phyloP scores from a whole-genome alignment of 2,329 filamentous ascomycete species.

The Talaromyces marneffei region DNA sequence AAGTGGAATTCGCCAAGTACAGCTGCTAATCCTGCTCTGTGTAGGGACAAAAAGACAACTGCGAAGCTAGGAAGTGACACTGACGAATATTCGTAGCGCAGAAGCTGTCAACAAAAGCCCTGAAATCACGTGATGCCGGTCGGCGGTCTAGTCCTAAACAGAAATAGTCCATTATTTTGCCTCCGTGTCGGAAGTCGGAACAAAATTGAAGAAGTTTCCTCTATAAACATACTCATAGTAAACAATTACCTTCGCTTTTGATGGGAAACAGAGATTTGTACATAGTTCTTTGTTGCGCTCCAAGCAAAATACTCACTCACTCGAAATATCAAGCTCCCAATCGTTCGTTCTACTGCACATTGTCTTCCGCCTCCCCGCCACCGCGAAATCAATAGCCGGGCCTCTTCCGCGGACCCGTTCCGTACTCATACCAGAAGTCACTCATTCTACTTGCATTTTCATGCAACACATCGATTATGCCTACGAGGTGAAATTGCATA shows the following conservation, averaged over 20 bases:
- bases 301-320: not conserved
- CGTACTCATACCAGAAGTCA: not conserved
- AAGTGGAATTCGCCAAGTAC: not conserved
- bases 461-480: not conserved
- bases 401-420: not conserved
- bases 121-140: not conserved
- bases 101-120: not conserved
- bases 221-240: not conserved
- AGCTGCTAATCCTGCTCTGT: not conserved
- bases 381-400: not conserved
- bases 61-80: not conserved
- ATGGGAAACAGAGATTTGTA: not conserved
- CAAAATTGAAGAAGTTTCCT: not conserved
- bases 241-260: not conserved
- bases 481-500: not conserved
- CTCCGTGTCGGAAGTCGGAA: not conserved
- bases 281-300: not conserved
- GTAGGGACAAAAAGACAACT: not conserved
- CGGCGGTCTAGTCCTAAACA: not conserved
- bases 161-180: not conserved
- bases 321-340: not conserved
- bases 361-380: not conserved
- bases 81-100: not conserved
- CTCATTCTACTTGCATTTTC: not conserved
- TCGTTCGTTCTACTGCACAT: not conserved